Percentiles rank a stretch among this genome's conserved stretches.
Evolutionary conservation across 148 eudicot genomes (phyloP).

Genomic region (Polygonum maritimum): DNA sequence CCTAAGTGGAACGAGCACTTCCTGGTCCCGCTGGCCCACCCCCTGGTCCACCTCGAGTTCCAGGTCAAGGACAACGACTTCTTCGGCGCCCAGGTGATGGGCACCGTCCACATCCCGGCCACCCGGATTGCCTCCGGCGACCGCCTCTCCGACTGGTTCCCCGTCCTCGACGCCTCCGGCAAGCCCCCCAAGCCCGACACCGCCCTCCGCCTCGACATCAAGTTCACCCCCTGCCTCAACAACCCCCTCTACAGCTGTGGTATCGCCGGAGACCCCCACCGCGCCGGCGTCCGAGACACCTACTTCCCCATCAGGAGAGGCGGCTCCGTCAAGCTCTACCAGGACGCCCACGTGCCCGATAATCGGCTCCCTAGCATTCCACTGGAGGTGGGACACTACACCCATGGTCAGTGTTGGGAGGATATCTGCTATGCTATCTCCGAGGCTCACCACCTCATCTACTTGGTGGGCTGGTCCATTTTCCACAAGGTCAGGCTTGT

Average conservation of each 20-base stretch:
- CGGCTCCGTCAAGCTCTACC: slow-evolving; percentile 44
- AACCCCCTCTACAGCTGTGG: slow-evolving; percentile 30
- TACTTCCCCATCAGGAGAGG: slow-evolving; percentile 78
- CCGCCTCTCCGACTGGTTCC: slow-evolving; percentile 37
- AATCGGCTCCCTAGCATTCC: slow-evolving; percentile 44
- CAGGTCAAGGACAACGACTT: slow-evolving; percentile 70
- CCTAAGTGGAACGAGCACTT: slow-evolving; percentile 65
- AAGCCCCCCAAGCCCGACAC: slow-evolving; percentile 46
- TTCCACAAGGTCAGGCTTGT: slow-evolving; percentile 69
- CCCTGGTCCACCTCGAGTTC: slow-evolving; percentile 42
- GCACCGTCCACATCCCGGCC: slow-evolving; percentile 37
- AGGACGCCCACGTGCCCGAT: slow-evolving; percentile 59
- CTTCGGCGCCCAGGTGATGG: slow-evolving; percentile 71
- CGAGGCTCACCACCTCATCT: slow-evolving; percentile 87
- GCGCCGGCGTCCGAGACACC: slow-evolving; percentile 37
- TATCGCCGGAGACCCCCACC: slow-evolving; percentile 33
- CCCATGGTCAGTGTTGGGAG: slow-evolving; percentile 70
- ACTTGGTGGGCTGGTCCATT: slow-evolving; percentile 89
- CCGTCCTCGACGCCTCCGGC: slow-evolving; percentile 27
- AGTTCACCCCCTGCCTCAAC: slow-evolving; percentile 35
- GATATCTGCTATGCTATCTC: slow-evolving; percentile 77
- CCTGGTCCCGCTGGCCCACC: slow-evolving; percentile 54
- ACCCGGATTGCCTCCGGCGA: slow-evolving; percentile 32
- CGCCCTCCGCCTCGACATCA: slow-evolving; percentile 30
- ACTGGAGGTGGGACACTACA: slow-evolving; percentile 44